These are phyloP conservation scores for Phytophthora brassicae DNA, from an alignment of 352 stramenopile genomes.

Conservation along the genomic window DNA sequence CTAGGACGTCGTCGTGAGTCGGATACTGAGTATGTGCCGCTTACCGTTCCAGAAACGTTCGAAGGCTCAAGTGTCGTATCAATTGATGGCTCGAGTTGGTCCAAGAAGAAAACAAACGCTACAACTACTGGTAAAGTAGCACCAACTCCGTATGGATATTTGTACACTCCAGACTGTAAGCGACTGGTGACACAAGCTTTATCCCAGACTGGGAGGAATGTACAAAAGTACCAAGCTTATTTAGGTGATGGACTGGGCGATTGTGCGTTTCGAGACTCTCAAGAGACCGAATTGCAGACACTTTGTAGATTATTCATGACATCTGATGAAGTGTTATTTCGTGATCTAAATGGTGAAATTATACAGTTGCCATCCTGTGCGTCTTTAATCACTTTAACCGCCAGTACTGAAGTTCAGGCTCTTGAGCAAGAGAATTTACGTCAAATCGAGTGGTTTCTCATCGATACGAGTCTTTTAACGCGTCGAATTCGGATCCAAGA, in stretches of 20 bases:
- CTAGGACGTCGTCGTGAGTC: conserved; percentile 27
- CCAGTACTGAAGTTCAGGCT: conserved; percentile 4
- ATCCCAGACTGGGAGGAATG: conserved; percentile 27
- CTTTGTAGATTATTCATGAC: conserved; percentile 41
- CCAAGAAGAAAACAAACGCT: conserved; percentile 17
- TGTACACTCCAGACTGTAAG: conserved; percentile 31
- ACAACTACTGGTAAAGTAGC: background rate
- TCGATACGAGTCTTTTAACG: conserved; percentile 23
- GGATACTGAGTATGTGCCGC: conserved; percentile 14
- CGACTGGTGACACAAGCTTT: conserved; percentile 14
- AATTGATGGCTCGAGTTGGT: conserved; percentile 30
- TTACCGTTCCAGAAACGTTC: conserved; percentile 28
- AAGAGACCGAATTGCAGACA: conserved; percentile 32
- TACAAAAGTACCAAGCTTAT: conserved; percentile 39
- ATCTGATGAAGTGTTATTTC: conserved; percentile 32
- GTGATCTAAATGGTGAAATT: conserved; percentile 21
- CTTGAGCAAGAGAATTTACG: conserved; percentile 28
- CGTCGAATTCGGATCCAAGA: conserved; percentile 39
- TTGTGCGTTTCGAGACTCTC: conserved; percentile 32
- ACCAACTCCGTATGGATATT: conserved; percentile 27
- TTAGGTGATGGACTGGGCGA: conserved; percentile 30
- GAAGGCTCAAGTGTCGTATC: conserved; percentile 17
- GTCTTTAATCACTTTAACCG: conserved; percentile 9
- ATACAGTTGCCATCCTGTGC: conserved; percentile 20
- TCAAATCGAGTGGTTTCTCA: conserved; percentile 38